These are phyloP conservation scores for Daedaleopsis sinensis DNA, from an alignment of 768 basidiomycete genomes.

Conservation along the genomic window DNA sequence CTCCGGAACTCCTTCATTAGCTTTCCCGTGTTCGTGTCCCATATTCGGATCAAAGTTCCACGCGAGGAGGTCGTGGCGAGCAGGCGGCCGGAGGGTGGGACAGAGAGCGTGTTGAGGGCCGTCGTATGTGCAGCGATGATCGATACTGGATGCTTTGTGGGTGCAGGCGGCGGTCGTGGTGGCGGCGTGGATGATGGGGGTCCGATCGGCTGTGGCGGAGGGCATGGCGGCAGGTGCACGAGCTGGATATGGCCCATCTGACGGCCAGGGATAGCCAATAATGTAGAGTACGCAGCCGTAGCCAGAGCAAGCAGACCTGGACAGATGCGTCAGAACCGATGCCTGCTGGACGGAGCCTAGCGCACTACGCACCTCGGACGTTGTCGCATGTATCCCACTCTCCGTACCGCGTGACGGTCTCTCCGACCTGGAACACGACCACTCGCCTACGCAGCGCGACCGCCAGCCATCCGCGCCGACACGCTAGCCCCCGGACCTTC, in stretches of 20 bases:
- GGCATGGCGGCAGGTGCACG: conserved; percentile 81
- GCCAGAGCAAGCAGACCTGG: conserved; percentile 82
- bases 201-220: conserved; percentile 55
- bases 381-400: conserved; percentile 93
- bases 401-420: conserved; percentile 60
- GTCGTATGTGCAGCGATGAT: conserved; percentile 86
- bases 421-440: conserved; percentile 73
- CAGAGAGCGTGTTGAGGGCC: conserved; percentile 75
- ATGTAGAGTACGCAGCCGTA: conserved; percentile 72
- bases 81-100: conserved; percentile 75
- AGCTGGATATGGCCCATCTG: conserved; percentile 90
- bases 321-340: background rate
- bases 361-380: conserved; percentile 61
- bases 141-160: conserved; percentile 67
- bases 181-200: conserved; percentile 56
- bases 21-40: conserved; percentile 76
- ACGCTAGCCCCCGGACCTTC: conserved; percentile 76
- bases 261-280: conserved; percentile 84
- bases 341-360: background rate
- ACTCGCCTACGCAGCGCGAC: conserved; percentile 81
- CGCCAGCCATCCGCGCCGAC: conserved; percentile 82
- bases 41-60: conserved; percentile 87
- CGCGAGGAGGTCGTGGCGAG: conserved; percentile 83
- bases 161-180: conserved; percentile 55
- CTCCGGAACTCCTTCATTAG: conserved; percentile 80